Percentiles rank a stretch among this genome's conserved stretches.
phyloP scores from a whole-genome alignment of 305 asterid species.

The Fraxinus paxiana region DNA sequence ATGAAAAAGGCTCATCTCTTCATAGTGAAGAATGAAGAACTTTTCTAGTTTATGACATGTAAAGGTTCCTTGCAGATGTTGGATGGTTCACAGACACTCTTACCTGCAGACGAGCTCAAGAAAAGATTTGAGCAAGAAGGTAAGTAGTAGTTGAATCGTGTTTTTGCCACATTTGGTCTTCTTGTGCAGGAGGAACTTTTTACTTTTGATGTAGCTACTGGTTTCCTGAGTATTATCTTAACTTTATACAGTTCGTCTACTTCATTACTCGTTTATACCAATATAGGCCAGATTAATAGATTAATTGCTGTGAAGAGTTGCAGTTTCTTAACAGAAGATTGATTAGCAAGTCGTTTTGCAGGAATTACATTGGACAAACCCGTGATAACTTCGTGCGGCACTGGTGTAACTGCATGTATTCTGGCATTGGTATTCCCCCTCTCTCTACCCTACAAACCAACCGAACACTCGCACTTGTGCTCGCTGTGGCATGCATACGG shows the following conservation, averaged over 20 bases:
- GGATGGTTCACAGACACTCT: slow-evolving; percentile 69
- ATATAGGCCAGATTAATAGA: not conserved
- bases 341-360: slow-evolving; percentile 22
- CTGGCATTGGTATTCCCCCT: slow-evolving; percentile 62
- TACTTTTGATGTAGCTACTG: not conserved
- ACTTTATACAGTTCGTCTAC: not conserved
- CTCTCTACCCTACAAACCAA: not conserved
- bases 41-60: slow-evolving; percentile 8
- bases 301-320: not conserved
- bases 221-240: not conserved
- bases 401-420: slow-evolving; percentile 94
- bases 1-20: not conserved
- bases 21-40: not conserved
- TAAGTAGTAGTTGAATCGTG: slow-evolving; percentile 24
- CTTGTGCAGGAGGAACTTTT: not conserved
- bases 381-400: slow-evolving; percentile 66
- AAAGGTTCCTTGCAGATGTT: slow-evolving; percentile 54
- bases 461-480: not conserved
- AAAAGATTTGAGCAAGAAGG: slow-evolving; percentile 75
- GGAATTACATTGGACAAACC: slow-evolving; percentile 65
- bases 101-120: slow-evolving; percentile 70
- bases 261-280: not conserved
- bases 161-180: not conserved
- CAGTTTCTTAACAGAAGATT: not conserved
- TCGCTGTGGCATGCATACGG: not conserved